Conservation (phyloP, 345 rosid genomes). For the Ceriops zippeliana region DNA sequence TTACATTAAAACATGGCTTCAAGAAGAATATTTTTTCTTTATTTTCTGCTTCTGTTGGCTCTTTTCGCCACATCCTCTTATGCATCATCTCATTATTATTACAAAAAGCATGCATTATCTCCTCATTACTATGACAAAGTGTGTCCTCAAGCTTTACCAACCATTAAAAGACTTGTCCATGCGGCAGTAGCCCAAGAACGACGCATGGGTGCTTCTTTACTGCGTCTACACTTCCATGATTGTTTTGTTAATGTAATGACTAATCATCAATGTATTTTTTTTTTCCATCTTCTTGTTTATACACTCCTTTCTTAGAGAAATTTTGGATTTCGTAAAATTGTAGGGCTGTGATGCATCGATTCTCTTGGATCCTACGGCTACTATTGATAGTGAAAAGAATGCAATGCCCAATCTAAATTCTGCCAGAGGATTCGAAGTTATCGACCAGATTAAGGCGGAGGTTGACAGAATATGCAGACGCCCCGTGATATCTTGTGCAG, state of each 20-base stretch:
- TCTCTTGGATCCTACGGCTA: conserved; percentile 51
- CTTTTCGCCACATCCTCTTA: conserved; percentile 18
- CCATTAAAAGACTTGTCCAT: background rate
- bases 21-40: conserved; percentile 1
- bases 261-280: too few species aligned
- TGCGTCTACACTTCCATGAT: conserved; percentile 64
- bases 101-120: conserved; percentile 12
- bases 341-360: conserved; percentile 77
- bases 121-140: conserved; percentile 46
- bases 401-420: conserved; percentile 40
- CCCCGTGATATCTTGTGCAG: conserved; percentile 64
- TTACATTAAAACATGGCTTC: conserved; percentile 19
- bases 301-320: background rate
- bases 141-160: conserved; percentile 49
- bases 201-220: conserved; percentile 54
- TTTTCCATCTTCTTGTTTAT: background rate
- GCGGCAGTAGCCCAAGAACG: conserved; percentile 34
- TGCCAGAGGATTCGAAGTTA: conserved; percentile 51
- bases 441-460: conserved; percentile 52
- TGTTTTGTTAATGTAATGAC: conserved; percentile 52
- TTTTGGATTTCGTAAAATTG: too few species aligned
- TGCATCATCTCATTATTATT: conserved; percentile 32
- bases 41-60: conserved; percentile 15
- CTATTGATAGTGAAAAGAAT: conserved; percentile 50
- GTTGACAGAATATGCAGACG: conserved; percentile 50